Evolutionary conservation across 2,329 filamentous ascomycete genomes (phyloP).

Genomic region (Madurella fahalii): DNA sequence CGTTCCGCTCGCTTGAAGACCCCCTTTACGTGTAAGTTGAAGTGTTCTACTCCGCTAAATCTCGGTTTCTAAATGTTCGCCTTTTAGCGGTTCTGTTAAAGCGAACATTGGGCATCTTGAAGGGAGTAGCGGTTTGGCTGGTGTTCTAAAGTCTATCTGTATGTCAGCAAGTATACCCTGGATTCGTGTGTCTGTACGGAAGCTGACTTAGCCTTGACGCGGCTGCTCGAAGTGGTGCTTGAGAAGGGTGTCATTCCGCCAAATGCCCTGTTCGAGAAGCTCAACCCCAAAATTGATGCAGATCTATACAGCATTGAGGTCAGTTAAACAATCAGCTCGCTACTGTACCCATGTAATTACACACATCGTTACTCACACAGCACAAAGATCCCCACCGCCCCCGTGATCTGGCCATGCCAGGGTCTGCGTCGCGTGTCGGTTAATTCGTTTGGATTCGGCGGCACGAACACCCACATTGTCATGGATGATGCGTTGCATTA

Average conservation of each 20-base stretch:
- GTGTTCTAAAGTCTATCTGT: constrained; percentile 23
- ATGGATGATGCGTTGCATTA: constrained; percentile 20
- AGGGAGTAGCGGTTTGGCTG: constrained; percentile 19
- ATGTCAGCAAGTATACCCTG: no score
- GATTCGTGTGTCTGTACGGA: no score
- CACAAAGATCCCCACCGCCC: not conserved
- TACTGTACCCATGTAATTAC: not conserved
- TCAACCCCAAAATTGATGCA: constrained; percentile 22
- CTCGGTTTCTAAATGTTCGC: no score
- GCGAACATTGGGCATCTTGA: constrained; percentile 27
- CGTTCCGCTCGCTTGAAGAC: not conserved
- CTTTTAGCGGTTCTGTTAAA: constrained; percentile 24
- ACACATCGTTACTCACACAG: not conserved
- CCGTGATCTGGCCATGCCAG: constrained; percentile 9
- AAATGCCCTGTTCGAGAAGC: constrained; percentile 14
- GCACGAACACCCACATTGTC: constrained; percentile 30
- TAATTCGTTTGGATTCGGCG: constrained; percentile 32
- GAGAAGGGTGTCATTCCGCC: constrained; percentile 23
- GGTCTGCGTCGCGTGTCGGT: constrained; percentile 24
- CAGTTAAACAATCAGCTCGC: not conserved
- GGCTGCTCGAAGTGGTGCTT: constrained; percentile 11
- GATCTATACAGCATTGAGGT: constrained; percentile 15
- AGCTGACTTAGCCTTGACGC: no score
- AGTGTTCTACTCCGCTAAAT: not conserved
- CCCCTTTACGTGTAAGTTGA: not conserved